Percentiles rank a stretch among this genome's conserved stretches.
Conservation (phyloP, 2,329 filamentous ascomycete genomes). For the Thielaviopsis euricoi region DNA sequence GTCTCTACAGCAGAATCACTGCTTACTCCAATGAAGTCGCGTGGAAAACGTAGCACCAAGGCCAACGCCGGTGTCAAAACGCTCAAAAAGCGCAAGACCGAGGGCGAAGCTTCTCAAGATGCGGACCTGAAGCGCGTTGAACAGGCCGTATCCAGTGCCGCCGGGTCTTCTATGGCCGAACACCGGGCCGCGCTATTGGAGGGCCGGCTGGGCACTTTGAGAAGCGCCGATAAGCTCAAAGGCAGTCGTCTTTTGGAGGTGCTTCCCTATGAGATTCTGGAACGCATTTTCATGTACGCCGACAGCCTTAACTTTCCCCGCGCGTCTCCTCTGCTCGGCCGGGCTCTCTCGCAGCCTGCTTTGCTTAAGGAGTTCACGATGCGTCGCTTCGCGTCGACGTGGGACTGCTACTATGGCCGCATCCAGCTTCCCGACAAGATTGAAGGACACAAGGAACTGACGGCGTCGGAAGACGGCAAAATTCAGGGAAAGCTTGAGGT, state of each 20-base stretch:
- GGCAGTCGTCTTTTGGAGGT: conserved; percentile 16
- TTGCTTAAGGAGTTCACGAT: conserved; percentile 17
- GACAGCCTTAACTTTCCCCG: conserved; percentile 30
- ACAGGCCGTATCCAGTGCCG: not conserved
- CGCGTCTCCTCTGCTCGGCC: conserved; percentile 27
- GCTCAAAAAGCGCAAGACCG: not conserved
- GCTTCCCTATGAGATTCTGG: conserved; percentile 36
- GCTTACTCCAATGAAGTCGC: not conserved
- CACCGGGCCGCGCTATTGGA: not conserved
- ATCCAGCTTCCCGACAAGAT: conserved; percentile 2
- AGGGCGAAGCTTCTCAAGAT: not conserved
- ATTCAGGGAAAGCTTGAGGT: not conserved
- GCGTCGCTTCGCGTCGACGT: conserved; percentile 23
- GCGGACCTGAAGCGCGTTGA: not conserved
- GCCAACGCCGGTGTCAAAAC: not conserved
- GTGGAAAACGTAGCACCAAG: not conserved
- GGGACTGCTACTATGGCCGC: conserved; percentile 22
- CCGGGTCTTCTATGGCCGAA: not conserved
- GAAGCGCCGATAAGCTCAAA: not conserved
- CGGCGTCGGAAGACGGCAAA: not conserved
- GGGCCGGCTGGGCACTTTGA: not conserved
- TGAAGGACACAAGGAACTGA: not conserved
- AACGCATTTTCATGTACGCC: conserved; percentile 34
- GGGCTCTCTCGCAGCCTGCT: conserved; percentile 25
- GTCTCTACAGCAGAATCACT: not conserved